Evolutionary conservation across 768 basidiomycete genomes (phyloP), one percentile per base, ranked within the genome.

Genomic region (Mycena maculata): DNA sequence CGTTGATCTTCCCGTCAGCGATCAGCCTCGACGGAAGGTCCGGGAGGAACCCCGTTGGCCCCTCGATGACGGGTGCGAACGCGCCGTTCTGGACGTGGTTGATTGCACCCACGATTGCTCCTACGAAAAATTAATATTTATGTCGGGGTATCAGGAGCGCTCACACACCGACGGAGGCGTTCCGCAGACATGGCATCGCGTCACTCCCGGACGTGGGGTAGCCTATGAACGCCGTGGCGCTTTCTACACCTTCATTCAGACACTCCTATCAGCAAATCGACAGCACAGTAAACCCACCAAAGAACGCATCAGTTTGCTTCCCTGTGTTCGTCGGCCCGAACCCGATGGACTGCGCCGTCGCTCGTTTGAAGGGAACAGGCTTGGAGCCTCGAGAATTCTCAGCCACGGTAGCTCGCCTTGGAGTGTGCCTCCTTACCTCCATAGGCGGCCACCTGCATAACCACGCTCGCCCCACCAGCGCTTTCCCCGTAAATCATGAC

Each of bases 401-500:
- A 38, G 9, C 57, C 25, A n/a, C n/a, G 25, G 33, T 33, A 54
- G 28, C 6, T 23, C 6, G 4, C n/a, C n/a, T 33, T 2, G 41
- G 50, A 20, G 39, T 9, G 20, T 22, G 31, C 30, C 41, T n/a
- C 31, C 41, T 27, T 25, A 75, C 84, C 84, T 71, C 80, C 83
- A 62, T 82, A 81, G 7, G 84, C 83, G 12, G 80, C 77, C 5
- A 81, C 70, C 54, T 85, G 84, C 78, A 85, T 83, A 15, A 82
- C 74, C 9, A 85, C 78, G 36, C 79, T 81, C 0, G 83, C 82
- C 0, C 82, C 84, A 1, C 84, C 84, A 2, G 83, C 82, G 44
- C 80, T 81, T 61, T 84, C 81, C 0, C 78, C 76, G 22, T 66
- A 68, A 48, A 84, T 79, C 22, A 82, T 78, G 12, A 81, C 75